Evolutionary conservation across 2,329 filamentous ascomycete species (phyloP).

Genomic region (Neocucurbitaria cava): DNA sequence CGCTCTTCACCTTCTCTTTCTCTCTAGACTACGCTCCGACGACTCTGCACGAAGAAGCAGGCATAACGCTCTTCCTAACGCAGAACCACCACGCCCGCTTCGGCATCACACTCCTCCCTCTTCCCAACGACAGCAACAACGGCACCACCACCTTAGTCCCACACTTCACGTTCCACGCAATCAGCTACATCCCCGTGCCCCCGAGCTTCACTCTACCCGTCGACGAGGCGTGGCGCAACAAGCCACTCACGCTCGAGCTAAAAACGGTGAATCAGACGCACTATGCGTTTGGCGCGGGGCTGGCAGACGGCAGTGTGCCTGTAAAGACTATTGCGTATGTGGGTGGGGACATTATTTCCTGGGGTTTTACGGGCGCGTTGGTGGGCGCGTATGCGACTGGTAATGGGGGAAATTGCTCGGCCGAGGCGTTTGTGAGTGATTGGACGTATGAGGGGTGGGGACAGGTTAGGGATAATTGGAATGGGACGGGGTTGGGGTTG

Average conservation of each 20-base stretch:
- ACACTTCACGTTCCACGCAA: constrained; percentile 57
- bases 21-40: constrained; percentile 55
- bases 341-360: constrained; percentile 36
- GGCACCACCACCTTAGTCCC: constrained; percentile 18
- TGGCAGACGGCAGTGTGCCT: constrained; percentile 14
- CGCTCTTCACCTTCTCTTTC: constrained; percentile 60
- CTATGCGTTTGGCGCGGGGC: constrained; percentile 45
- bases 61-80: constrained; percentile 61
- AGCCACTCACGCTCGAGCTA: constrained; percentile 50
- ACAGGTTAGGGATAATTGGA: constrained; percentile 22
- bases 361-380: constrained; percentile 53
- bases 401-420: constrained; percentile 56
- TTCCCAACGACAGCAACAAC: constrained; percentile 5
- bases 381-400: constrained; percentile 62
- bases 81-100: constrained; percentile 60
- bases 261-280: constrained; percentile 56
- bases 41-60: constrained; percentile 56
- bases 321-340: constrained; percentile 29
- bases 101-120: constrained; percentile 37
- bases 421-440: constrained; percentile 56
- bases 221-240: constrained; percentile 48
- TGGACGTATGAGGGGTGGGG: constrained; percentile 49
- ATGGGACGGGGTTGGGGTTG: not conserved
- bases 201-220: constrained; percentile 47
- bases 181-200: constrained; percentile 51